These are phyloP conservation scores for Pseudozyma hubeiensis DNA, from an alignment of 1,284 basidiomycete species.

Conservation along the genomic window DNA sequence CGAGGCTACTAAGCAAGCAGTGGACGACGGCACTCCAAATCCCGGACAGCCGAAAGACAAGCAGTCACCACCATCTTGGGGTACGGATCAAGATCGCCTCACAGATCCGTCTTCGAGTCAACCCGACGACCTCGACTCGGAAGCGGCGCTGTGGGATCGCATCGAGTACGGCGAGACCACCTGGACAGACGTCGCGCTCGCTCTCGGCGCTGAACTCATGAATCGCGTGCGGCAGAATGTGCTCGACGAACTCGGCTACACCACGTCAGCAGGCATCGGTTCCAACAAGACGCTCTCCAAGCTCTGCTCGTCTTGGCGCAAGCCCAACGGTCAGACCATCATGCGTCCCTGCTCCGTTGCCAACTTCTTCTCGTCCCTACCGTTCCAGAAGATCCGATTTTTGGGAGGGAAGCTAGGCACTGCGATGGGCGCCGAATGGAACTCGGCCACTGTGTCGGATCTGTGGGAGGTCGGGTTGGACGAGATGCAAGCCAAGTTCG, in stretches of 20 bases:
- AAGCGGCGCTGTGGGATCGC: conserved; percentile 41
- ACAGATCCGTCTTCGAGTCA: conserved; percentile 43
- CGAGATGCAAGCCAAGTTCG: conserved; percentile 85
- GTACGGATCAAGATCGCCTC: conserved; percentile 32
- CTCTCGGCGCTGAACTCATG: conserved; percentile 90
- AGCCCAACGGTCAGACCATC: conserved; percentile 64
- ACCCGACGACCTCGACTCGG: conserved; percentile 40
- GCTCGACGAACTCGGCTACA: conserved; percentile 82
- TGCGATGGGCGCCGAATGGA: conserved; percentile 87
- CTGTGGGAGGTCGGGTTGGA: conserved; percentile 73
- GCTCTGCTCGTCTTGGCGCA: conserved; percentile 71
- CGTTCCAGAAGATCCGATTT: conserved; percentile 77
- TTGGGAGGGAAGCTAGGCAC: conserved; percentile 94
- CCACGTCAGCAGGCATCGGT: conserved; percentile 94
- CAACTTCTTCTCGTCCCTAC: conserved; percentile 57
- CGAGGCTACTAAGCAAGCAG: neutral
- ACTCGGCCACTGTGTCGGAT: conserved; percentile 83
- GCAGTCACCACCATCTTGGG: conserved; percentile 23
- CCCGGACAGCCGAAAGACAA: conserved; percentile 43
- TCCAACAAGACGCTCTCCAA: conserved; percentile 95
- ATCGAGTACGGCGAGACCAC: conserved; percentile 69
- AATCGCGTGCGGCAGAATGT: conserved; percentile 79
- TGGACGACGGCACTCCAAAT: conserved; percentile 1
- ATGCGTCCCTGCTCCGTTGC: conserved; percentile 54
- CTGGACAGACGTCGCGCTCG: conserved; percentile 94